phyloP scores from a whole-genome alignment of 495 filamentous ascomycete species.

The Haplographium delicatum region DNA sequence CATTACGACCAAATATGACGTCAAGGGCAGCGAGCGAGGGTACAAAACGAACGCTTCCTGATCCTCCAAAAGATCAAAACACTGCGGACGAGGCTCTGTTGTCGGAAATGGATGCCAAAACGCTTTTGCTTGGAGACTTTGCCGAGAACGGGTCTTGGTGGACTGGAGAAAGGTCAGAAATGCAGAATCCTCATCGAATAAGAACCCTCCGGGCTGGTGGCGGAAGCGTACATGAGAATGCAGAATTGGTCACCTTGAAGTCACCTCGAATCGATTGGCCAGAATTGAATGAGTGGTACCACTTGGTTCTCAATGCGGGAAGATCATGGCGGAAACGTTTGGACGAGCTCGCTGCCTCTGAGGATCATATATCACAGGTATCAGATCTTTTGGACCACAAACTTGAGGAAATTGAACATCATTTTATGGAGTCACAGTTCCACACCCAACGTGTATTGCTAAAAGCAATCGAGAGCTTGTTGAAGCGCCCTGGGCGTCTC shows the following conservation, averaged over 20 bases:
- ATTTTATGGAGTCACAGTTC: constrained; percentile 60
- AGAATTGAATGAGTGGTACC: constrained; percentile 69
- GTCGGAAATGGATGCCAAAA: constrained; percentile 68
- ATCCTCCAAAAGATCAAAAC: not conserved
- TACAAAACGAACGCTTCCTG: constrained; percentile 11
- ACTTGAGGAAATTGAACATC: constrained; percentile 48
- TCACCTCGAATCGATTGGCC: constrained; percentile 75
- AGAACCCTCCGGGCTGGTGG: constrained; percentile 24
- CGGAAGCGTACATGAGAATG: constrained; percentile 1
- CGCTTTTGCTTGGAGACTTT: constrained; percentile 71
- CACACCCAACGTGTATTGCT: constrained; percentile 66
- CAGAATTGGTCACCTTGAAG: constrained; percentile 47
- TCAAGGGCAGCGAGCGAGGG: constrained; percentile 39
- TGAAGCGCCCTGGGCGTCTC: constrained; percentile 77
- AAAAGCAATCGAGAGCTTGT: constrained; percentile 75
- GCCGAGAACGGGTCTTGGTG: constrained; percentile 85
- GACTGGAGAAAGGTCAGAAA: constrained; percentile 53
- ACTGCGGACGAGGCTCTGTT: constrained; percentile 25
- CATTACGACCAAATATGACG: constrained; percentile 31
- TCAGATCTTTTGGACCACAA: constrained; percentile 25
- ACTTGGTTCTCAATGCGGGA: constrained; percentile 61
- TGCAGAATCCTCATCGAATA: constrained; percentile 29
- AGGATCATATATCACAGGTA: constrained; percentile 8
- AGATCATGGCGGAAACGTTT: constrained; percentile 50
- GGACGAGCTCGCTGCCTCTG: constrained; percentile 34